Evolutionary conservation across 2,329 filamentous ascomycete genomes (phyloP).

Genomic region (Trichoderma cornu-damae): DNA sequence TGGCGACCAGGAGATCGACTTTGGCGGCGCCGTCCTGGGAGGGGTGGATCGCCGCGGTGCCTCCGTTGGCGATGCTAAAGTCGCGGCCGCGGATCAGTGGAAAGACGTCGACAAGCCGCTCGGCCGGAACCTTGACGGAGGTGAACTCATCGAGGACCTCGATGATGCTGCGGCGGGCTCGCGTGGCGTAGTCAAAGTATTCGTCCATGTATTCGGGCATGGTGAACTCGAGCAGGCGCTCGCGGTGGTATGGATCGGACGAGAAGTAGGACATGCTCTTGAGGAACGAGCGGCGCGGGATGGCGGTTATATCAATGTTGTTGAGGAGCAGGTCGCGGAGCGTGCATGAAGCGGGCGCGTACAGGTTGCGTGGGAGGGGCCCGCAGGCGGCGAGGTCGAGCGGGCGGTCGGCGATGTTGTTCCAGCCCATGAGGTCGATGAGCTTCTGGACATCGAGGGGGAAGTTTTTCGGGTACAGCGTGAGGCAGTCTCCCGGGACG

Average conservation of each 20-base stretch:
- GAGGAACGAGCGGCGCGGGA: conserved; percentile 85
- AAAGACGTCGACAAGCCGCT: conserved; percentile 66
- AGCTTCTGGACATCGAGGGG: conserved; percentile 72
- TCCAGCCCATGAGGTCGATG: conserved; percentile 76
- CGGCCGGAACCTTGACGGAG: conserved; percentile 73
- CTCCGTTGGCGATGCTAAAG: conserved; percentile 85
- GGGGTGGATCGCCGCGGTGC: conserved; percentile 35
- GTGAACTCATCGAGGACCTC: conserved; percentile 91
- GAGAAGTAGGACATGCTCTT: conserved; percentile 72
- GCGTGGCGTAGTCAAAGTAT: conserved; percentile 91
- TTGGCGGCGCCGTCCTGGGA: conserved; percentile 34
- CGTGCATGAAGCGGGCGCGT: conserved; percentile 47
- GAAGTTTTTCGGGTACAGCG: conserved; percentile 84
- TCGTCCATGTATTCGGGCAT: conserved; percentile 78
- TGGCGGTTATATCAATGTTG: conserved; percentile 82
- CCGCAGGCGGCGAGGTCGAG: conserved; percentile 47
- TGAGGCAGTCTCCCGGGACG: conserved; percentile 73
- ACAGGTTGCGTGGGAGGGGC: conserved; percentile 33
- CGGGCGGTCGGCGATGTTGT: conserved; percentile 61
- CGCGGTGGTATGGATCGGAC: conserved; percentile 64
- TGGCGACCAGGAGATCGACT: conserved; percentile 73
- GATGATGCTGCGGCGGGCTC: conserved; percentile 82
- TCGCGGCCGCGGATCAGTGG: conserved; percentile 82
- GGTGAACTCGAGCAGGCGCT: conserved; percentile 78
- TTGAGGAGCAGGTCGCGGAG: conserved; percentile 72